Percentiles rank a stretch among this genome's conserved stretches.
These are phyloP conservation scores for Blastobotrys mokoenaii DNA, from an alignment of 805 yeast species.

Conservation along the genomic window DNA sequence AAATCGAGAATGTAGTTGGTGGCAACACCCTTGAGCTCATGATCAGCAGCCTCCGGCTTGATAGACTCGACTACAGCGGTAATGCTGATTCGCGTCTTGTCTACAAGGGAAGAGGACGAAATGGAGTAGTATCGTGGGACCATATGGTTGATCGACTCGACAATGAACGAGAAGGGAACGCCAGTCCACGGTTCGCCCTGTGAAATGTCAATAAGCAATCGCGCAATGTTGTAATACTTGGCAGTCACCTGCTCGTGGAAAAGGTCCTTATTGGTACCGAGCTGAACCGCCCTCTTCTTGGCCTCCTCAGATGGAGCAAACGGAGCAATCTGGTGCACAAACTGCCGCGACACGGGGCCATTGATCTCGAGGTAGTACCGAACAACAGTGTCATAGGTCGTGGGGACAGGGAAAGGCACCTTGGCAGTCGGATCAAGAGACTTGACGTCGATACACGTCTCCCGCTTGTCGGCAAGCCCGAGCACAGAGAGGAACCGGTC, in stretches of 20 bases:
- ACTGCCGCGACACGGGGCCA: constrained; percentile 90
- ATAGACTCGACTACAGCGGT: constrained; percentile 88
- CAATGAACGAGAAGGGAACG: constrained; percentile 76
- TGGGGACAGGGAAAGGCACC: constrained; percentile 44
- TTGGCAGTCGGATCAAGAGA: constrained; percentile 49
- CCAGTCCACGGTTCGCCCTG: constrained; percentile 57
- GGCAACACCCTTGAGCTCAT: constrained; percentile 71
- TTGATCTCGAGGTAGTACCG: constrained; percentile 85
- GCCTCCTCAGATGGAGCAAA: constrained; percentile 68
- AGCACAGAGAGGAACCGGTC: constrained; percentile 57
- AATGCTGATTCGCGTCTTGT: constrained; percentile 65
- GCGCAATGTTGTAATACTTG: constrained; percentile 64
- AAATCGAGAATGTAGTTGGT: constrained; percentile 79
- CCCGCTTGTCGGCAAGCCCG: constrained; percentile 44
- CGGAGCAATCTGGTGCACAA: constrained; percentile 59
- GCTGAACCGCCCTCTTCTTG: constrained; percentile 38
- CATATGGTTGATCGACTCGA: constrained; percentile 72
- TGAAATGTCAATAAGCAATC: constrained; percentile 57
- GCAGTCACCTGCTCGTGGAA: constrained; percentile 60
- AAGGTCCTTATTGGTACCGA: constrained; percentile 59
- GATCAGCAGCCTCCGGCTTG: constrained; percentile 28
- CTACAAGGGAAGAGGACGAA: constrained; percentile 77
- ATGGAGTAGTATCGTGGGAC: constrained; percentile 96
- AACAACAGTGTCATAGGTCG: constrained; percentile 79
- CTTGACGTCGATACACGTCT: constrained; percentile 53